phyloP scores from a whole-genome alignment of 1,284 basidiomycete species.

The Marasmius fiardii region DNA sequence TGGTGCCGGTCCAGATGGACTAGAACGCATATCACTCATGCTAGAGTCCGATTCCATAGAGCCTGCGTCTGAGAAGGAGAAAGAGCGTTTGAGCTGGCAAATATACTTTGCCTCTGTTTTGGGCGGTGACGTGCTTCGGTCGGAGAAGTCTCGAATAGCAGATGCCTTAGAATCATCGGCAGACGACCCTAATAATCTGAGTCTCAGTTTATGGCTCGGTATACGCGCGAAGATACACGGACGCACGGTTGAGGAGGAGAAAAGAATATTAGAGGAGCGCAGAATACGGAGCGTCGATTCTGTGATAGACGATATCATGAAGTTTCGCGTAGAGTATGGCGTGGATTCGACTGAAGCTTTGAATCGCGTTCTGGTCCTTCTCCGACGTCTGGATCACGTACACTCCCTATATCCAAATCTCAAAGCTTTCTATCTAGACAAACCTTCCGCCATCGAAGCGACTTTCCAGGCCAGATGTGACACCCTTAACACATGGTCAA shows the following conservation, averaged over 20 bases:
- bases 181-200: conserved; percentile 65
- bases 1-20: conserved; percentile 38
- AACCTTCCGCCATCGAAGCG: conserved; percentile 63
- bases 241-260: conserved; percentile 81
- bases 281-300: conserved; percentile 78
- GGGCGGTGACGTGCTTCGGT: conserved; percentile 88
- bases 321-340: conserved; percentile 56
- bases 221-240: conserved; percentile 86
- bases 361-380: conserved; percentile 67
- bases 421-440: conserved; percentile 78
- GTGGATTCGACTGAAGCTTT: conserved; percentile 53
- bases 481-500: conserved; percentile 88
- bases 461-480: conserved; percentile 79
- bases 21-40: conserved; percentile 51
- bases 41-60: conserved; percentile 60
- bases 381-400: conserved; percentile 80
- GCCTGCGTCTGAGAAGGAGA: conserved; percentile 66
- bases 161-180: conserved; percentile 64
- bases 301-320: conserved; percentile 80
- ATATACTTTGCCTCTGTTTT: conserved; percentile 91
- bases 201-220: conserved; percentile 83
- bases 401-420: conserved; percentile 87
- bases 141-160: conserved; percentile 88
- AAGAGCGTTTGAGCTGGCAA: conserved; percentile 91
- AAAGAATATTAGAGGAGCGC: conserved; percentile 77